A percentile compares a stretch with the other conserved stretches of the same genome.
Evolutionary conservation across 2,329 filamentous ascomycete genomes (phyloP).

Genomic region (Claviceps sorghi): DNA sequence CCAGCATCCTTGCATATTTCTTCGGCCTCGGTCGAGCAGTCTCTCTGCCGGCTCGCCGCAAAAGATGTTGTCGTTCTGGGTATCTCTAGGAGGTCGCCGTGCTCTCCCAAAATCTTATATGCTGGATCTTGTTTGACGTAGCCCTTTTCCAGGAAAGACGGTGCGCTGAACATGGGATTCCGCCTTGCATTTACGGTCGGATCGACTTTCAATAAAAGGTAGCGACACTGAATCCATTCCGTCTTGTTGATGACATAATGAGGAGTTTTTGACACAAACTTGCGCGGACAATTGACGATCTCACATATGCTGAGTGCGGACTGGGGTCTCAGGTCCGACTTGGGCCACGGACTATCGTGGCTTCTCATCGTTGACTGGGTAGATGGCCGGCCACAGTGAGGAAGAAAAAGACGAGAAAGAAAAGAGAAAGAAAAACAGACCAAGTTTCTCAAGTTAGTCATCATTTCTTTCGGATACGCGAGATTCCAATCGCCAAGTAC

Average conservation of each 20-base stretch:
- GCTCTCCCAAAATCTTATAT: slow-evolving; percentile 5
- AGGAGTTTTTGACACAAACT: slow-evolving; percentile 42
- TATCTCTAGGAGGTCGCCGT: slow-evolving; percentile 7
- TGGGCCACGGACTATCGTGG: slow-evolving; percentile 38
- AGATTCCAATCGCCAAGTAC: background rate
- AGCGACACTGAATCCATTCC: slow-evolving; percentile 84
- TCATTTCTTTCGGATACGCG: background rate
- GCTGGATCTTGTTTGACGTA: slow-evolving; percentile 17
- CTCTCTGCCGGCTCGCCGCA: background rate
- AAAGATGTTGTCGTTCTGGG: slow-evolving; percentile 15
- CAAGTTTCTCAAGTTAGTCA: background rate
- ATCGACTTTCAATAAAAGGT: slow-evolving; percentile 46
- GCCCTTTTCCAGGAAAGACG: background rate
- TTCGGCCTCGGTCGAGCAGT: background rate
- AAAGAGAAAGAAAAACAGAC: background rate
- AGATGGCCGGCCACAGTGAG: background rate
- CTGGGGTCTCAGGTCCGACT: slow-evolving; percentile 46
- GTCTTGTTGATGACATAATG: slow-evolving; percentile 60
- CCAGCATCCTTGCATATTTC: background rate
- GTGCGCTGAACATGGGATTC: slow-evolving; percentile 7
- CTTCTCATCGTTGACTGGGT: background rate
- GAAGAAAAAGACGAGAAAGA: background rate
- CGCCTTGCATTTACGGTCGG: slow-evolving; percentile 4
- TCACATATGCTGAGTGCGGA: slow-evolving; percentile 65
- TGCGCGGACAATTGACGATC: slow-evolving; percentile 56